A percentile compares a stretch with the other conserved stretches of the same genome.
phyloP scores from a whole-genome alignment of 2,329 filamentous ascomycete species.

The Lachnellula subtilissima region DNA sequence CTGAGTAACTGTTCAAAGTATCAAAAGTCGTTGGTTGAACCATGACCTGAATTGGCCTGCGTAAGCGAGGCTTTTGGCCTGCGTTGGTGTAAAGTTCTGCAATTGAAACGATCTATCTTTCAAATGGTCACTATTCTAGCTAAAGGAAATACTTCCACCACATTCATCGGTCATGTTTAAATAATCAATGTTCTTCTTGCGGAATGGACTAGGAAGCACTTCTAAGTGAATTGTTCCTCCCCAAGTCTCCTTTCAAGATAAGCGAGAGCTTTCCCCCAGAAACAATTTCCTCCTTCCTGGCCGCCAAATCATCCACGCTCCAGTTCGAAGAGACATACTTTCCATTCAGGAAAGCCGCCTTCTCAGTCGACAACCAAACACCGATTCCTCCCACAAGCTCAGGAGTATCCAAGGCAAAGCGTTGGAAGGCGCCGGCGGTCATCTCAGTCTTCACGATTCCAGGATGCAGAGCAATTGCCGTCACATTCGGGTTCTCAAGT shows the following conservation, averaged over 20 bases:
- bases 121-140: too few species aligned
- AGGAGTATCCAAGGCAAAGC: slow-evolving; percentile 28
- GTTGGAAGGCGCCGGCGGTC: slow-evolving; percentile 18
- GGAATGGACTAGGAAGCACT: neutral
- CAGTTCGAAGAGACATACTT: slow-evolving; percentile 28
- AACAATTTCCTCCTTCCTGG: slow-evolving; percentile 18
- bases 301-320: slow-evolving; percentile 30
- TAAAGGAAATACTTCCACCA: neutral
- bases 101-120: too few species aligned
- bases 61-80: too few species aligned
- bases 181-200: neutral
- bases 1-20: too few species aligned
- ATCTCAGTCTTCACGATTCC: slow-evolving; percentile 17
- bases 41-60: too few species aligned
- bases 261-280: slow-evolving; percentile 4
- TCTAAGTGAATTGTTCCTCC: slow-evolving; percentile 9
- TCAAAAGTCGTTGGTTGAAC: too few species aligned
- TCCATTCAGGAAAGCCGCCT: slow-evolving; percentile 29
- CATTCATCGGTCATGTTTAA: neutral
- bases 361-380: slow-evolving; percentile 25
- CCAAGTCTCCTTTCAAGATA: slow-evolving; percentile 9
- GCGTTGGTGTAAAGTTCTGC: too few species aligned
- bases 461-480: slow-evolving; percentile 11
- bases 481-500: slow-evolving; percentile 15
- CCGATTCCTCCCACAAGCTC: slow-evolving; percentile 28